These are phyloP conservation scores for Colletotrichum neosansevieriae DNA, from an alignment of 2,329 filamentous ascomycete genomes.

Conservation along the genomic window DNA sequence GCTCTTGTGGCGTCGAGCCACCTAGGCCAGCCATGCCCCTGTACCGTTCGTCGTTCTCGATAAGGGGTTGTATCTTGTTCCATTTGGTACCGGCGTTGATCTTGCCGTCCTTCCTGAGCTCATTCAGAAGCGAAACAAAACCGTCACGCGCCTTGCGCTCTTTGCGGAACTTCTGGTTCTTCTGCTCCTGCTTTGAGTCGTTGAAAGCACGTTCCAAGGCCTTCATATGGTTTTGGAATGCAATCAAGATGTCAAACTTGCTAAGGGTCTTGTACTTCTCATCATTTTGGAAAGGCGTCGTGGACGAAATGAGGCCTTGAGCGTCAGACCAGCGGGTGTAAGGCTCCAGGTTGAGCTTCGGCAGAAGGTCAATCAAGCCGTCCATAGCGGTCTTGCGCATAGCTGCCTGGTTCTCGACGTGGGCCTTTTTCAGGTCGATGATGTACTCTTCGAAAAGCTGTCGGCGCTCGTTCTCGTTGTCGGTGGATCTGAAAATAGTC, in stretches of 20 bases:
- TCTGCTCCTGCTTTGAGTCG: slow-evolving; percentile 88
- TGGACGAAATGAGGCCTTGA: slow-evolving; percentile 82
- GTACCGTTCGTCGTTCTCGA: slow-evolving; percentile 87
- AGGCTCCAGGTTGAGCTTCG: slow-evolving; percentile 85
- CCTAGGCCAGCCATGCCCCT: slow-evolving; percentile 83
- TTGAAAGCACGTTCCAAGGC: slow-evolving; percentile 91
- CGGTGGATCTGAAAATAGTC: slow-evolving; percentile 93
- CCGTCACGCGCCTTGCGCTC: slow-evolving; percentile 89
- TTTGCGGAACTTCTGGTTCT: slow-evolving; percentile 81
- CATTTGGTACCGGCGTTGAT: slow-evolving; percentile 94
- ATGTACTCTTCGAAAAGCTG: slow-evolving; percentile 96
- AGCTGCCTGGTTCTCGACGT: slow-evolving; percentile 80
- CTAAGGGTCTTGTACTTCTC: slow-evolving; percentile 87
- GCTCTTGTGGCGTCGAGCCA: slow-evolving; percentile 87
- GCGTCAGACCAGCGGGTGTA: slow-evolving; percentile 97
- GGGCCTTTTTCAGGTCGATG: slow-evolving; percentile 81
- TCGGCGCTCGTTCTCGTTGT: slow-evolving; percentile 86
- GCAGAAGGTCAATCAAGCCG: slow-evolving; percentile 82
- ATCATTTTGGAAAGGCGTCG: slow-evolving; percentile 81
- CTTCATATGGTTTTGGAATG: slow-evolving; percentile 96
- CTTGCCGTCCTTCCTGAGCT: slow-evolving; percentile 80
- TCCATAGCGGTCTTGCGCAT: slow-evolving; percentile 86
- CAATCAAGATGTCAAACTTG: slow-evolving; percentile 90
- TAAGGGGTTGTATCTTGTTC: slow-evolving; percentile 80
- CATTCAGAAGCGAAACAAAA: slow-evolving; percentile 79